These are phyloP conservation scores for Hortiboletus campestris DNA, from an alignment of 768 basidiomycete species.

Conservation along the genomic window DNA sequence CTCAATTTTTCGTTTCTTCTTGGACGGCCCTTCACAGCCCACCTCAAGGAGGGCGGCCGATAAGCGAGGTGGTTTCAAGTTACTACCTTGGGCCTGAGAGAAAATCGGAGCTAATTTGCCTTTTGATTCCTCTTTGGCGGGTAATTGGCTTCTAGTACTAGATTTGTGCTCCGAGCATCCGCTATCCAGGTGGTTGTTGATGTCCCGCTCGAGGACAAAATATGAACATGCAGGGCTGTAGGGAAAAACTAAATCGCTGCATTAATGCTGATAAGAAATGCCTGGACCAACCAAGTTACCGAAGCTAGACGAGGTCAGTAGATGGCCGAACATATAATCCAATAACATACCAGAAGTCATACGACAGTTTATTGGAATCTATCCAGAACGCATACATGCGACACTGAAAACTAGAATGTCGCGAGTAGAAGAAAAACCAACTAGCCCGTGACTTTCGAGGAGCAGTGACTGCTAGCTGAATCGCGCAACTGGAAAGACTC, in stretches of 20 bases:
- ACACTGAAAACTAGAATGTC: background rate
- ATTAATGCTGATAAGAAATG: background rate
- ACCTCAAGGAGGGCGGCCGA: constrained; percentile 11
- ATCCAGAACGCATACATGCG: background rate
- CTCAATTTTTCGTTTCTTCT: constrained; percentile 31
- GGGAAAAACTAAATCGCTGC: background rate
- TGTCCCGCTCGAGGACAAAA: constrained; percentile 38
- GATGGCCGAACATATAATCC: background rate
- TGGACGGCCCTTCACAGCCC: constrained; percentile 12
- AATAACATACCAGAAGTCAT: constrained; percentile 20
- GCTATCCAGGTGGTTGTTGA: constrained; percentile 54
- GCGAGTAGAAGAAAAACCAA: background rate
- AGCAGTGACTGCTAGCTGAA: too few species aligned
- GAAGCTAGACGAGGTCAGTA: constrained; percentile 7
- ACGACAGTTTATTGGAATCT: background rate
- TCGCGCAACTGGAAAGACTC: background rate
- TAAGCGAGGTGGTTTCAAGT: constrained; percentile 7
- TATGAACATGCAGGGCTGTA: constrained; percentile 50
- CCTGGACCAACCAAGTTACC: constrained; percentile 26
- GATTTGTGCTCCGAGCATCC: constrained; percentile 34
- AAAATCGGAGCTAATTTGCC: constrained; percentile 45
- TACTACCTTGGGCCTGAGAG: constrained; percentile 19
- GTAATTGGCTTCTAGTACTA: background rate
- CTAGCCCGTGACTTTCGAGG: background rate
- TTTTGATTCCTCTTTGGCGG: constrained; percentile 13